A percentile compares a stretch with the other conserved stretches of the same genome.
Conservation (phyloP, 2,329 filamentous ascomycete genomes). For the Aspergillus sp. region DNA sequence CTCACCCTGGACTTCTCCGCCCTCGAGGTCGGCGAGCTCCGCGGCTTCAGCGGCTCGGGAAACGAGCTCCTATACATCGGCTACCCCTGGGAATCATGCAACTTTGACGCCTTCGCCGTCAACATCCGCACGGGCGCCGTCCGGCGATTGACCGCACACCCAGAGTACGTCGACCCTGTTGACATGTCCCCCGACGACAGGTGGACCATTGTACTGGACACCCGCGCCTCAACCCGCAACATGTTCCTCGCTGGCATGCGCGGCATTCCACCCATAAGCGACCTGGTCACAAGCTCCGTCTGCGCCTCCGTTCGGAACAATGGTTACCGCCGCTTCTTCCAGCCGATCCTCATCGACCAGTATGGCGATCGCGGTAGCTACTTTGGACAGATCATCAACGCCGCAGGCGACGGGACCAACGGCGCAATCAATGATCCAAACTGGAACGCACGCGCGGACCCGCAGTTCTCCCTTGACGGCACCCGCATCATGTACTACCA, state of each 20-base stretch:
- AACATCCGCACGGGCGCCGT: slow-evolving; percentile 19
- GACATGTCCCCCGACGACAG: slow-evolving; percentile 19
- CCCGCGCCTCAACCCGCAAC: slow-evolving; percentile 19
- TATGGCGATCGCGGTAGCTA: slow-evolving; percentile 53
- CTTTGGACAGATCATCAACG: slow-evolving; percentile 52
- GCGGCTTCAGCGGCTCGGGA: slow-evolving; percentile 20
- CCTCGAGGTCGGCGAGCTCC: slow-evolving; percentile 19
- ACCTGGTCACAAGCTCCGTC: neutral
- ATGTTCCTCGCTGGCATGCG: slow-evolving; percentile 23
- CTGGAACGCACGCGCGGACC: slow-evolving; percentile 56
- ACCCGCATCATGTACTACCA: slow-evolving; percentile 52
- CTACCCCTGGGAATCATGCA: slow-evolving; percentile 19
- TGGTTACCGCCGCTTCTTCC: slow-evolving; percentile 44
- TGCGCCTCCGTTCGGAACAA: slow-evolving; percentile 1
- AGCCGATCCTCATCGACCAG: slow-evolving; percentile 50
- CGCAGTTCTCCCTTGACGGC: slow-evolving; percentile 39
- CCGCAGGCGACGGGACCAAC: slow-evolving; percentile 26
- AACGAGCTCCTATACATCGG: slow-evolving; percentile 23
- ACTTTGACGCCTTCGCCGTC: slow-evolving; percentile 22
- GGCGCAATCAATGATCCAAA: slow-evolving; percentile 38
- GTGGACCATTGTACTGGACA: slow-evolving; percentile 22
- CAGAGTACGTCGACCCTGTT: slow-evolving; percentile 22
- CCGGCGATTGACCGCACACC: slow-evolving; percentile 22
- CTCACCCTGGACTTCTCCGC: slow-evolving; percentile 22
- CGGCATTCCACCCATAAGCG: neutral